Evolutionary conservation across 768 basidiomycete genomes (phyloP).

Genomic region (Podaxis sp.): DNA sequence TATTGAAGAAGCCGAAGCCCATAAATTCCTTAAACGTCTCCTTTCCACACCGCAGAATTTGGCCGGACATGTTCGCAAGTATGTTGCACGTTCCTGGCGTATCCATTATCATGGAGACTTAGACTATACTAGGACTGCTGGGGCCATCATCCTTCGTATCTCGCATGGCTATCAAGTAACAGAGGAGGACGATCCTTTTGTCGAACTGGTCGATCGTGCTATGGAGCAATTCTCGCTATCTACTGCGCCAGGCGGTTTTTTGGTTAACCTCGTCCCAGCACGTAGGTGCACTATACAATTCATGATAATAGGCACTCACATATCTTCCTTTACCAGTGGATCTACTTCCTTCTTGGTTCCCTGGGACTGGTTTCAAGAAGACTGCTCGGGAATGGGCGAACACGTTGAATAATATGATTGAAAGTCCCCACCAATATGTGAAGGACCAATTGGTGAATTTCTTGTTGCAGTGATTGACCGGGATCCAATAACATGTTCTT

Average conservation of each 20-base stretch:
- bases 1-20: slow-evolving; percentile 38
- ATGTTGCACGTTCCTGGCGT: slow-evolving; percentile 16
- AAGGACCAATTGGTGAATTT: slow-evolving; percentile 43
- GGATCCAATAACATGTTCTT: background rate
- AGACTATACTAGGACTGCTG: slow-evolving; percentile 32
- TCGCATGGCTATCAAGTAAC: slow-evolving; percentile 42
- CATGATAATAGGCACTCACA: background rate
- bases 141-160: slow-evolving; percentile 42
- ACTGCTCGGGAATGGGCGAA: slow-evolving; percentile 43
- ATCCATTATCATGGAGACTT: background rate
- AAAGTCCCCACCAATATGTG: slow-evolving; percentile 42
- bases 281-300: slow-evolving; percentile 24
- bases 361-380: slow-evolving; percentile 51
- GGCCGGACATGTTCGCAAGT: slow-evolving; percentile 34
- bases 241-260: slow-evolving; percentile 40
- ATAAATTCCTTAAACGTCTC: slow-evolving; percentile 35
- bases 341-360: slow-evolving; percentile 54
- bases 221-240: slow-evolving; percentile 36
- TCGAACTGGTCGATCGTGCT: slow-evolving; percentile 35
- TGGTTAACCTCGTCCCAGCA: slow-evolving; percentile 51
- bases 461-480: background rate
- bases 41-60: slow-evolving; percentile 33
- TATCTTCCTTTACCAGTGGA: slow-evolving; percentile 32
- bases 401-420: slow-evolving; percentile 42
- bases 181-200: slow-evolving; percentile 37